These are phyloP conservation scores for Hibiscus trionum DNA, from an alignment of 345 rosid genomes.

Conservation along the genomic window DNA sequence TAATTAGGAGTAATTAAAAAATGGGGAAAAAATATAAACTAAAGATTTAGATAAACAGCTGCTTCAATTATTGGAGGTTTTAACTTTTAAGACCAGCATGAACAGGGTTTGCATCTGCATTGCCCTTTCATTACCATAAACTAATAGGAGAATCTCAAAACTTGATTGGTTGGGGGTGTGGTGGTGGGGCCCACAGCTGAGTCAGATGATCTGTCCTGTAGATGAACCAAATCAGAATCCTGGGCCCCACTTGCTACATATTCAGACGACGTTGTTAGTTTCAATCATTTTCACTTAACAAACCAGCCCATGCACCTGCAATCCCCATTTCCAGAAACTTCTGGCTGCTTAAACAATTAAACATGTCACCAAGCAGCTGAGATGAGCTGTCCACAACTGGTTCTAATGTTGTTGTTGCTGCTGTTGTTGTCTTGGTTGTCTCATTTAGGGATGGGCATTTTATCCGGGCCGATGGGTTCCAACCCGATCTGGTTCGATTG, in stretches of 20 bases:
- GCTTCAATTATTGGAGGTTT: not conserved
- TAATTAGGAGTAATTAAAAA: not conserved
- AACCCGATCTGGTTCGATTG: too few relatives aligned
- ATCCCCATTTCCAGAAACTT: slow-evolving; percentile 1
- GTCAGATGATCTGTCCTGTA: slow-evolving; percentile 8
- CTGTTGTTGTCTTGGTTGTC: not conserved
- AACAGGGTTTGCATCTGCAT: not conserved
- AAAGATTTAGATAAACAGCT: not conserved
- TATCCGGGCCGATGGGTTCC: too few relatives aligned
- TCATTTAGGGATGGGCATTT: too few relatives aligned
- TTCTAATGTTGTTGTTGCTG: not conserved
- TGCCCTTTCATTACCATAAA: too few relatives aligned
- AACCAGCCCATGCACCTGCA: not conserved
- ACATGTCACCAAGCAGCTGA: not conserved
- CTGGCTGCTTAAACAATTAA: not conserved
- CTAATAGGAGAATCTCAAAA: too few relatives aligned
- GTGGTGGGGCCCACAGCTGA: not conserved
- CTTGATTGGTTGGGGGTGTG: not conserved
- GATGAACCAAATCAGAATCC: not conserved
- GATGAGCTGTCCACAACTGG: not conserved
- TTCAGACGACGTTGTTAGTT: not conserved
- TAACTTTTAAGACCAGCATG: too few relatives aligned
- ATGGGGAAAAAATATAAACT: not conserved
- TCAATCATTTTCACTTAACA: not conserved
- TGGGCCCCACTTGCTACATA: not conserved